Evolutionary conservation across 768 basidiomycete species (phyloP).

Genomic region (Podaxis carcinomalis): DNA sequence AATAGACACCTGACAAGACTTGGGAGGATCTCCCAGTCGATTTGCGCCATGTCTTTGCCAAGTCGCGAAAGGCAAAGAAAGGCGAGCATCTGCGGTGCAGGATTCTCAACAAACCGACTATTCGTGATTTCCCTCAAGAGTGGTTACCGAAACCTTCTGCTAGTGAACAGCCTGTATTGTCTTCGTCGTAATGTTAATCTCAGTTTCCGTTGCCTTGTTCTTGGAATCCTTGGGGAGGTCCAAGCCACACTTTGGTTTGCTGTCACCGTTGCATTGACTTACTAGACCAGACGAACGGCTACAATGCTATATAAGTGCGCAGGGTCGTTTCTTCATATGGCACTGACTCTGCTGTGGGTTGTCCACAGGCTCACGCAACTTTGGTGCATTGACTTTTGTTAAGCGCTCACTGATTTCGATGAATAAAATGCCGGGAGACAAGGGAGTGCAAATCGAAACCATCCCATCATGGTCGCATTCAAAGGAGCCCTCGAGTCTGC

Average conservation of each 20-base stretch:
- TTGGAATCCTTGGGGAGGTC: neutral
- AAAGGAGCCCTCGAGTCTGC: slow-evolving; percentile 11
- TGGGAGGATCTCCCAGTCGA: slow-evolving; percentile 77
- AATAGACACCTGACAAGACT: slow-evolving; percentile 36
- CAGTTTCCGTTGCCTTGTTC: neutral
- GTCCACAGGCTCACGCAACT: neutral
- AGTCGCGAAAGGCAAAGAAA: slow-evolving; percentile 65
- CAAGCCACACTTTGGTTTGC: neutral
- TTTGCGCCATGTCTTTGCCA: slow-evolving; percentile 71
- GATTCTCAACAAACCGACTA: slow-evolving; percentile 51
- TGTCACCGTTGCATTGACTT: neutral
- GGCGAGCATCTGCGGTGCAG: slow-evolving; percentile 63
- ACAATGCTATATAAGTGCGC: neutral
- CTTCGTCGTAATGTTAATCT: slow-evolving; percentile 2
- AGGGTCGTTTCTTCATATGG: neutral
- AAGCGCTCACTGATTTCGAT: neutral
- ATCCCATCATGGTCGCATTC: neutral
- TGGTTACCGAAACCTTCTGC: slow-evolving; percentile 56
- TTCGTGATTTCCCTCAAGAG: slow-evolving; percentile 79
- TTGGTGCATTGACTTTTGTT: neutral
- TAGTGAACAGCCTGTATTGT: slow-evolving; percentile 9
- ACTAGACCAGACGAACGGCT: neutral
- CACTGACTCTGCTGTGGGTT: neutral
- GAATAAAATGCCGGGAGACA: neutral
- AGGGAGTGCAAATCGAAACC: neutral